Evolutionary conservation across 75 land plant genomes (phyloP), one percentile per base, ranked within the genome.

Genomic region (Larix kaempferi): DNA sequence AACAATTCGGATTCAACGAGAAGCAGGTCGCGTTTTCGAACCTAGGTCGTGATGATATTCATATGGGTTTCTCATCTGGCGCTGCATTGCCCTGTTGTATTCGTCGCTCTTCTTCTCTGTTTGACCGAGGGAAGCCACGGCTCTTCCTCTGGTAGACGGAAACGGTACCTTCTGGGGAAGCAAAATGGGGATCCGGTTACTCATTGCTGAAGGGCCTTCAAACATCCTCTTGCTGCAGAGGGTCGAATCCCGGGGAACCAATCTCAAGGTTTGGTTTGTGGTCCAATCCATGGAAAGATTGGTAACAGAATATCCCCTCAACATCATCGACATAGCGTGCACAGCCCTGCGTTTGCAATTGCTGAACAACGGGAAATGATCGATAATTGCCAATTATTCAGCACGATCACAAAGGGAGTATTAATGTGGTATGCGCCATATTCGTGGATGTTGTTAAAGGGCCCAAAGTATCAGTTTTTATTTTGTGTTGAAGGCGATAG

Each of bases 1-100:
- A 22, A 64, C 67, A 22, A 64, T 33, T 55, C 55, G 21, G 52
- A 73, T 23, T 52, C 23, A 23, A 49, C 35, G n/a, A 12, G 27
- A 54, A 54, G 39, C 58, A 66, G 58, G 35, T 60, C 56, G n/a
- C 19, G 71, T 59, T 27, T 73, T 64, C 78, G 26, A 11, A 94
- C 98, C 98, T 3, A 94, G 90, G 71, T 92, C 95, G 59, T 94
- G 95, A 69, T 90, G 92, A 72, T 92, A 94, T 77, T 94, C 95
- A 71, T 92, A 94, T 2, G 98, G 95, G 77, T 89, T 94, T 67
- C 92, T 87, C 95, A 94, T 94, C 86, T 88, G 80, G 58, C 84
- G 83, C 87, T 90, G 94, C 98, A 94, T 94, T 35, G 77, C 89
- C 41, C 56, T 84, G 73, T 94, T 94, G 78, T 94, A 94, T 22